phyloP scores from a whole-genome alignment of 2,329 filamentous ascomycete genomes.

The Diaporthe sp. region DNA sequence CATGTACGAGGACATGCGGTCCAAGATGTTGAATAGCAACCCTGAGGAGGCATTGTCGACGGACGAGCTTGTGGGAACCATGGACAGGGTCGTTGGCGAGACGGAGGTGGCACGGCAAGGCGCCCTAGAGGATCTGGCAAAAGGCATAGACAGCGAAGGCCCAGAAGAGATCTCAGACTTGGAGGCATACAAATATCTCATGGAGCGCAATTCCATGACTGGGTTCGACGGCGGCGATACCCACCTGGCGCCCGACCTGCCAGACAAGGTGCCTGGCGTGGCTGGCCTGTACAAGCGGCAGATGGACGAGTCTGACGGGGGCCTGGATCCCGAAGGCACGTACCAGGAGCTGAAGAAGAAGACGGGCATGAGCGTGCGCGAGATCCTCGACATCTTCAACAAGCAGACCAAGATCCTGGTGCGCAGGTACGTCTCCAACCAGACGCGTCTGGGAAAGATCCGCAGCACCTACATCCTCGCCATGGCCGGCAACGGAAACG shows the following conservation, averaged over 20 bases:
- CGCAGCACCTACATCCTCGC: constrained; percentile 78
- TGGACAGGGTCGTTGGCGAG: constrained; percentile 39
- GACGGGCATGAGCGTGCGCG: constrained; percentile 63
- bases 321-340: constrained; percentile 60
- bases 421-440: constrained; percentile 81
- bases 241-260: constrained; percentile 61
- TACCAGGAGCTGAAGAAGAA: constrained; percentile 64
- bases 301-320: constrained; percentile 61
- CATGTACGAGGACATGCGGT: constrained; percentile 58
- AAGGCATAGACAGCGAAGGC: constrained; percentile 26
- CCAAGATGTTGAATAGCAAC: constrained; percentile 46
- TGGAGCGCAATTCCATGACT: constrained; percentile 49
- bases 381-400: constrained; percentile 60
- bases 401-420: constrained; percentile 77
- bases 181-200: constrained; percentile 46
- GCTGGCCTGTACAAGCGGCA: constrained; percentile 60
- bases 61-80: constrained; percentile 19
- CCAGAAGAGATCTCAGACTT: constrained; percentile 39
- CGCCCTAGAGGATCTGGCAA: not conserved
- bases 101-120: constrained; percentile 38
- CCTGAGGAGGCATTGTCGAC: constrained; percentile 46
- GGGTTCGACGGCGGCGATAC: constrained; percentile 51
- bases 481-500: constrained; percentile 88
- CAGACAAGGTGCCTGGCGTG: constrained; percentile 62
- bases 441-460: constrained; percentile 97